Conservation (phyloP, 2,329 filamentous ascomycete genomes). For the Domatiomyces globalis region DNA sequence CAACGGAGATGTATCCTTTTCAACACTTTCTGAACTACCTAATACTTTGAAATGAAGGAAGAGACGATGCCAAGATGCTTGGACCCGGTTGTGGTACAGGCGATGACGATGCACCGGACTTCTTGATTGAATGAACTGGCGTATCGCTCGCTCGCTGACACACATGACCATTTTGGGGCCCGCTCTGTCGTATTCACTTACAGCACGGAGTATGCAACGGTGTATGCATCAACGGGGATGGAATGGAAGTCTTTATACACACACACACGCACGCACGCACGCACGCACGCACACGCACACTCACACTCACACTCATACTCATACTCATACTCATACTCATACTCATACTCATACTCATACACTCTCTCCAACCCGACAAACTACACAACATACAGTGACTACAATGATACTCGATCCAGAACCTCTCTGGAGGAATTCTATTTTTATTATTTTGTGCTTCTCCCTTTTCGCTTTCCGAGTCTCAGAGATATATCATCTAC, state of each 20-base stretch:
- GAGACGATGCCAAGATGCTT: background rate
- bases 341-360: no score
- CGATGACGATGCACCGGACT: constrained; percentile 9
- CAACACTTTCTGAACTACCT: background rate
- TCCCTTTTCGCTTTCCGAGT: background rate
- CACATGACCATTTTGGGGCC: constrained; percentile 8
- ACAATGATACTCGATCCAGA: background rate
- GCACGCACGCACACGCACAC: no score
- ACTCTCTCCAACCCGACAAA: background rate
- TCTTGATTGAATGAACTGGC: constrained; percentile 20
- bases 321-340: no score
- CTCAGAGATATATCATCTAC: no score
- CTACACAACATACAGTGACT: background rate
- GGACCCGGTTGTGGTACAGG: background rate
- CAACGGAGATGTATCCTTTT: constrained; percentile 1
- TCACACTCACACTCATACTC: no score
- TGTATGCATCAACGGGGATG: constrained; percentile 9
- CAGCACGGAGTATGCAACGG: constrained; percentile 12
- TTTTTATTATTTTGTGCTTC: background rate
- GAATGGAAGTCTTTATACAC: constrained; percentile 4
- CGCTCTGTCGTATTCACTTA: constrained; percentile 20
- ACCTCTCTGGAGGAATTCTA: background rate
- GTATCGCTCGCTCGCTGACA: background rate
- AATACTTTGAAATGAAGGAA: constrained; percentile 1
- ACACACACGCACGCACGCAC: background rate